phyloP scores from a whole-genome alignment of 148 eudicot species.

The Mesembryanthemum crystallinum region DNA sequence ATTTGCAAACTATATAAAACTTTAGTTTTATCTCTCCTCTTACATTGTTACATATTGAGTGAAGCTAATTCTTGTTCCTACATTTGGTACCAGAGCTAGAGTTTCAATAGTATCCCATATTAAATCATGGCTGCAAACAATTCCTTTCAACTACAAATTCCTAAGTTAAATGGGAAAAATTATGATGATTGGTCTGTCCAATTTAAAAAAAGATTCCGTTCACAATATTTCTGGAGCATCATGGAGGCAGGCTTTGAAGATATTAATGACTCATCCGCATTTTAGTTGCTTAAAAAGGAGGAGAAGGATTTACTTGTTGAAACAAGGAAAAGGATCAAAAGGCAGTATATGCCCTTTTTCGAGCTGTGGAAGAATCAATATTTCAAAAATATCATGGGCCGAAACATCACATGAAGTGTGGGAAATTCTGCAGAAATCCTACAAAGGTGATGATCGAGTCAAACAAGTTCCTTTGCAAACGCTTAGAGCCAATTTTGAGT shows the following conservation, averaged over 20 bases:
- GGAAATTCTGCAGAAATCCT: conserved; percentile 5
- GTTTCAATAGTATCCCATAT: too few species aligned
- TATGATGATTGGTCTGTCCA: too few species aligned
- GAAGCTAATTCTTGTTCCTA: too few species aligned
- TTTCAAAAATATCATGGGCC: background rate
- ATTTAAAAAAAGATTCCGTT: too few species aligned
- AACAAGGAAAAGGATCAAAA: background rate
- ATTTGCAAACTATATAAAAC: too few species aligned
- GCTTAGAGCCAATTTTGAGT: background rate
- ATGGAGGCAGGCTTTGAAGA: background rate
- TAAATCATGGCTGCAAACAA: too few species aligned
- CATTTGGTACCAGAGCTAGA: too few species aligned
- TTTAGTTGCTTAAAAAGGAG: background rate
- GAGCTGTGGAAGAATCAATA: background rate
- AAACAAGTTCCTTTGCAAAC: conserved; percentile 5
- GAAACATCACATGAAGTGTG: conserved; percentile 6
- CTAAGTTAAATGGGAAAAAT: too few species aligned
- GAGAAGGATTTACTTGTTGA: background rate
- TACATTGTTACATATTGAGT: too few species aligned
- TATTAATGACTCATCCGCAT: background rate
- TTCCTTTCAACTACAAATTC: too few species aligned
- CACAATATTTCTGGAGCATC: background rate
- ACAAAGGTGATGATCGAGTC: conserved; percentile 3
- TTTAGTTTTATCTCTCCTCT: too few species aligned
- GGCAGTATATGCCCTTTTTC: background rate